Evolutionary conservation across 257 asterid genomes (phyloP).

Genomic region (Oldenlandia corymbosa): DNA sequence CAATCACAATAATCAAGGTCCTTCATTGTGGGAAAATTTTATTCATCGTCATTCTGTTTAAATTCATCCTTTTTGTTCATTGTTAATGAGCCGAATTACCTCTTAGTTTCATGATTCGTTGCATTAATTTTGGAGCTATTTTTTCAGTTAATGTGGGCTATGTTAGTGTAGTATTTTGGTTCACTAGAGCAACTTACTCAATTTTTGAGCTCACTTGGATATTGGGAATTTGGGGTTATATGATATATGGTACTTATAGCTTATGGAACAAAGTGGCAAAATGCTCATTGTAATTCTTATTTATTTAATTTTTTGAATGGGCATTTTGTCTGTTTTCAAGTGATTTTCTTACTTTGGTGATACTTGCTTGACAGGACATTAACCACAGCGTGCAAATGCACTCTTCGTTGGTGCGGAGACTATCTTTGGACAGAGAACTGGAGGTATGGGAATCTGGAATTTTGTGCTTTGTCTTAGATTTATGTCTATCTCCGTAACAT

Average conservation of each 20-base stretch:
- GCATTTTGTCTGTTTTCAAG: no score
- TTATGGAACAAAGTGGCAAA: no score
- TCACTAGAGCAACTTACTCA: neutral
- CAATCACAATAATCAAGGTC: neutral
- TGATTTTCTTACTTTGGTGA: no score
- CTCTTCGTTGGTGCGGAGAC: constrained; percentile 67
- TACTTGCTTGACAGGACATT: constrained; percentile 39
- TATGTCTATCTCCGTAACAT: neutral
- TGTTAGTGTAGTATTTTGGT: neutral
- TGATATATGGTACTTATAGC: neutral
- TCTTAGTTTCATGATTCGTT: neutral
- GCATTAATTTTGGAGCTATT: neutral
- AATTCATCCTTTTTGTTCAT: neutral
- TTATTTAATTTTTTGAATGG: constrained; percentile 12
- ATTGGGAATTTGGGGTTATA: no score
- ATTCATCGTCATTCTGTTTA: neutral
- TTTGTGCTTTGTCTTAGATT: neutral
- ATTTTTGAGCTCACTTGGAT: neutral
- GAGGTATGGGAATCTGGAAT: constrained; percentile 39
- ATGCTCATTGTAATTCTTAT: constrained; percentile 8
- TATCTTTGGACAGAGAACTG: constrained; percentile 66
- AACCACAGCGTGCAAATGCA: constrained; percentile 56
- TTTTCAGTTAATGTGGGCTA: neutral
- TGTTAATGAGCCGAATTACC: no score
- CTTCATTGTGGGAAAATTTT: neutral